A percentile compares a stretch with the other conserved stretches of the same genome.
phyloP scores from a whole-genome alignment of 108 stramenopile species.

The Nitzschia inconspicua region DNA sequence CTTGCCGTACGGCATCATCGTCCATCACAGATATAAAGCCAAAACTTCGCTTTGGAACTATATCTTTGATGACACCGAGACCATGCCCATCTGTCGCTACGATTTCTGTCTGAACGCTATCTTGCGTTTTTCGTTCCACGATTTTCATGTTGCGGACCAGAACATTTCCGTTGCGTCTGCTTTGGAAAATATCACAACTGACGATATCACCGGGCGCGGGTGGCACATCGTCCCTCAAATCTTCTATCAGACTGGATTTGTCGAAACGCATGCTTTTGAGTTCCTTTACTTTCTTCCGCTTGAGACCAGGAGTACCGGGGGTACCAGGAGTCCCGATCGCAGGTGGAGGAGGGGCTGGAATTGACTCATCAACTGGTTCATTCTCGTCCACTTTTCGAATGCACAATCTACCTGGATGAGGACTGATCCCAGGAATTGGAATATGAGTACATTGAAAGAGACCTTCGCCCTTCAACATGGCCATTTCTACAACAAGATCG shows the following conservation, averaged over 20 bases:
- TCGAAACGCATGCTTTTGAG: constrained; percentile 48
- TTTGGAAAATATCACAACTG: constrained; percentile 50
- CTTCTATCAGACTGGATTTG: constrained; percentile 43
- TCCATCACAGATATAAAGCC: constrained; percentile 77
- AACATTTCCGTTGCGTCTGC: constrained; percentile 45
- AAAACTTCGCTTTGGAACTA: constrained; percentile 59
- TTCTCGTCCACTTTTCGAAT: constrained; percentile 33
- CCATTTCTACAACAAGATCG: constrained; percentile 51
- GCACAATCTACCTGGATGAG: constrained; percentile 40
- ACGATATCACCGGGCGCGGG: constrained; percentile 56
- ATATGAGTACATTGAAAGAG: constrained; percentile 38
- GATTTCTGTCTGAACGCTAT: background rate
- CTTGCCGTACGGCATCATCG: constrained; percentile 52
- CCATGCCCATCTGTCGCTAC: constrained; percentile 25
- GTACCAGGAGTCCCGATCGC: constrained; percentile 7
- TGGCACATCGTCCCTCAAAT: constrained; percentile 42
- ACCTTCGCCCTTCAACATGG: constrained; percentile 30
- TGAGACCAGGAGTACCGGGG: background rate
- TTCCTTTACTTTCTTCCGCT: constrained; percentile 3
- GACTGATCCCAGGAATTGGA: constrained; percentile 12
- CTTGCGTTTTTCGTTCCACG: constrained; percentile 36
- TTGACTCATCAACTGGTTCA: background rate
- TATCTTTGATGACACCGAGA: constrained; percentile 66
- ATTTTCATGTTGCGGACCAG: constrained; percentile 49
- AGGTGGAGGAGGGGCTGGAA: background rate